Base-by-base conservation (phyloP, 1,284 basidiomycete species). In the Macrocystidia cucumis region DNA sequence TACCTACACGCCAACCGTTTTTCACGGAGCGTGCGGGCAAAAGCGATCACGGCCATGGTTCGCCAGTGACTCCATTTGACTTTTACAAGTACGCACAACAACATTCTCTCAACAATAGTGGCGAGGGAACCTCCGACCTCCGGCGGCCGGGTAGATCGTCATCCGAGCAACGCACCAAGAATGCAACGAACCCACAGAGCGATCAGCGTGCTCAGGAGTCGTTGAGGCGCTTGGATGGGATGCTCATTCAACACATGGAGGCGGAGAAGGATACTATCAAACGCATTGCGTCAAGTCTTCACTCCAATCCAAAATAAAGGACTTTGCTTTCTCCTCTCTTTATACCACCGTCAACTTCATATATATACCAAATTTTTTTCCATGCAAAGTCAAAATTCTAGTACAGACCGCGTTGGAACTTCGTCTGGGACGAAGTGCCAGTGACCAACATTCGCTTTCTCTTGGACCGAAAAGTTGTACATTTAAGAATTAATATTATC, bases 161-260 rank as follows among this genome's bases (percentile, higher is more conserved):
- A n/a, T n/a, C n/a, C n/a, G n/a, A n/a, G n/a, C n/a, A n/a, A n/a
- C n/a, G n/a, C n/a, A n/a, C n/a, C n/a, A n/a, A n/a, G n/a, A n/a
- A n/a, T n/a, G 45, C 48, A 37, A 57, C 57, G 17, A 54, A 49
- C 16, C 53, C 44, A 42, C 49, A 48, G 16, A 50, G 38, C 27
- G 60, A 57, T 12, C 63, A 66, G 48, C 58, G 56, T 29, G 60
- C 54, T 21, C 57, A 74, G 41, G 77, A 78, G 56, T 75, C 75
- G 21, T 52, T 78, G 45, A 63, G 58, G 55, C 69, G 65, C 53
- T 57, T 87, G 44, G 82, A 87, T 51, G 84, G 81, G 45, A 70
- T 87, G 72, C 59, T 87, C 35, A 57, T 75, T 37, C 72, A 78
- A 54, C 83, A 87, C 54, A 79, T 87, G 62, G 77, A 80, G 56